phyloP scores from a whole-genome alignment of 257 asterid genomes.

The Solanum commersonii region DNA sequence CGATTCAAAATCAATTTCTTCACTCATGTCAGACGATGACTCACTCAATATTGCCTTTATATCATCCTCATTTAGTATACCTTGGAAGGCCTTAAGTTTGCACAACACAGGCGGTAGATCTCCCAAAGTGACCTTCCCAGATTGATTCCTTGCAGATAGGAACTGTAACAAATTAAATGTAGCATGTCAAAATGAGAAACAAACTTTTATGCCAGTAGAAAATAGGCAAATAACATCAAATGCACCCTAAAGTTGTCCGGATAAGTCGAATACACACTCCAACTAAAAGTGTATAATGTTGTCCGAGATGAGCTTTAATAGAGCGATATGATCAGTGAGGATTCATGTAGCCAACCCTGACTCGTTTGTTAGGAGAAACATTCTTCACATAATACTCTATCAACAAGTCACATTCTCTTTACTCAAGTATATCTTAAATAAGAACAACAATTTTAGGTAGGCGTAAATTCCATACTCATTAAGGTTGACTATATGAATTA shows the following conservation, averaged over 20 bases:
- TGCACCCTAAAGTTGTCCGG: background rate
- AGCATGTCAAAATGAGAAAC: background rate
- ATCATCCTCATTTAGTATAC: constrained; percentile 36
- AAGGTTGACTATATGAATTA: background rate
- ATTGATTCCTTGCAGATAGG: constrained; percentile 34
- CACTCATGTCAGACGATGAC: constrained; percentile 32
- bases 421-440: too few species aligned
- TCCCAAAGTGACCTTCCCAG: constrained; percentile 55
- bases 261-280: background rate
- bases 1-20: constrained; percentile 67
- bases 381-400: background rate
- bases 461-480: background rate
- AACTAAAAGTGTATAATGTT: background rate
- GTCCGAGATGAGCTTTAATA: background rate
- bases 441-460: background rate
- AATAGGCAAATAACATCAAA: background rate
- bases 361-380: background rate
- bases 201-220: background rate
- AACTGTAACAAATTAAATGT: constrained; percentile 29
- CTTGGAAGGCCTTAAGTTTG: constrained; percentile 48
- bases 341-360: background rate
- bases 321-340: background rate
- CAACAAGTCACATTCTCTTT: background rate
- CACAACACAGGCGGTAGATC: constrained; percentile 64
- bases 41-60: constrained; percentile 43